Evolutionary conservation across 2,329 filamentous ascomycete species (phyloP), one percentile per base, ranked within the genome.

Genomic region (Chrysosporium keratinophilum): DNA sequence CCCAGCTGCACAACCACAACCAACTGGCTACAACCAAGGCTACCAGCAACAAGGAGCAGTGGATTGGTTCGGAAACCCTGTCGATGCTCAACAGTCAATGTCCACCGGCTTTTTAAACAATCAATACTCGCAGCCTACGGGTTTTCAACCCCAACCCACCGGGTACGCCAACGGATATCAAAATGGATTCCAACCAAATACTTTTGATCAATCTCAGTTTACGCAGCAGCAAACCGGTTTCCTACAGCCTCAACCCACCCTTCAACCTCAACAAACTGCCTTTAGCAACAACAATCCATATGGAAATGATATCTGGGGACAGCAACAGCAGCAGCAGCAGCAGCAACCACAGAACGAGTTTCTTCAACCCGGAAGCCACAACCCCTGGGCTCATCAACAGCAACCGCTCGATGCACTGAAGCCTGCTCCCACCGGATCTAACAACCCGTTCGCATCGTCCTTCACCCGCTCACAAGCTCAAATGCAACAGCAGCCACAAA

Each of bases 11-110:
- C 85, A 88, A 62, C 80, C 86, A 35, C 88, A 90, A 71, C 82
- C 81, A 40, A 97, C 90, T 12, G 91, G 89, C 35, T 89, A 88
- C 74, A 97, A 96, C 70, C 90, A 95, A 72, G 91, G 91, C 45
- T 98, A 98, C 65, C 90, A 97, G 74, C 93, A 98, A 72, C 91
- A 95, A 67, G 86, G 86, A 54, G 88, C 88, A 11, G 93, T 98
- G 15, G 93, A 98, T 71, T 97, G 94, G 82, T 93, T 94, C 63
- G 93, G 91, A 56, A 98, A 98, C 69, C 88, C 90, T 11, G 85
- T 97, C 64, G 87, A 91, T 55, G 83, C 82, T 63, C 84, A 87
- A 67, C 78, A 78, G 59, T 74, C 84, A 61, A 83, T 90, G 68
- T 78, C 76, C 52, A 85, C 82, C 12, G 82, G 82, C 5, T 85